Evolutionary conservation across 306 rosid species (phyloP).

Genomic region (Macrotyloma uniflorum): DNA sequence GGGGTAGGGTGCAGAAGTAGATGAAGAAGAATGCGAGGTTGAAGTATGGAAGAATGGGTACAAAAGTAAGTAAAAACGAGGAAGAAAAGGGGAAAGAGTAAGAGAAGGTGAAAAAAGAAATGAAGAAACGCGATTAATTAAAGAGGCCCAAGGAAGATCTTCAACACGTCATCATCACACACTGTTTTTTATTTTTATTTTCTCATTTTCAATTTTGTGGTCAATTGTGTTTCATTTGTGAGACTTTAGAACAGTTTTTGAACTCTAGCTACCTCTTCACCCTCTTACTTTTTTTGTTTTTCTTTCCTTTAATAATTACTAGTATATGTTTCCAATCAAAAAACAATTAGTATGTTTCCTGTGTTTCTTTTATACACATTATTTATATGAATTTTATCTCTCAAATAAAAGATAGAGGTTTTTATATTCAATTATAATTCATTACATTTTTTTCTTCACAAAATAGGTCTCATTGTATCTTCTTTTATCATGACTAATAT

Average conservation of each 20-base stretch:
- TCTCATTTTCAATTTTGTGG: background rate
- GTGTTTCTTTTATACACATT: no score
- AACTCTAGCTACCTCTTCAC: background rate
- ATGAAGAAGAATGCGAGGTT: conserved; percentile 37
- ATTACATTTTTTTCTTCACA: no score
- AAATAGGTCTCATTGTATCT: no score
- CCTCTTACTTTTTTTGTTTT: background rate
- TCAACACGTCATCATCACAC: conserved; percentile 53
- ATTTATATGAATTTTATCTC: no score
- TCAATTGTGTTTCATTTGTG: background rate
- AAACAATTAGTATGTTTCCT: no score
- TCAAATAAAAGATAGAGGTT: no score
- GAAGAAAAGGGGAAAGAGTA: conserved; percentile 3
- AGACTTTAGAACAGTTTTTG: background rate
- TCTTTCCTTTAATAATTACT: background rate
- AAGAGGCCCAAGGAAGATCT: conserved; percentile 45
- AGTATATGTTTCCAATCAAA: no score
- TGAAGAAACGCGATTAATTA: background rate
- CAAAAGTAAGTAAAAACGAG: background rate
- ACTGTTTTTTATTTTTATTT: background rate
- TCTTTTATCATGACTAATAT: no score
- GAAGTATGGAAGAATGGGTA: conserved; percentile 42
- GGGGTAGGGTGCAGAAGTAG: conserved; percentile 4
- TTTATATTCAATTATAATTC: no score
- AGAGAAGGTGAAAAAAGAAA: conserved; percentile 12